Base-by-base conservation (phyloP, 2,329 filamentous ascomycete genomes). In the Zalaria sp. region DNA sequence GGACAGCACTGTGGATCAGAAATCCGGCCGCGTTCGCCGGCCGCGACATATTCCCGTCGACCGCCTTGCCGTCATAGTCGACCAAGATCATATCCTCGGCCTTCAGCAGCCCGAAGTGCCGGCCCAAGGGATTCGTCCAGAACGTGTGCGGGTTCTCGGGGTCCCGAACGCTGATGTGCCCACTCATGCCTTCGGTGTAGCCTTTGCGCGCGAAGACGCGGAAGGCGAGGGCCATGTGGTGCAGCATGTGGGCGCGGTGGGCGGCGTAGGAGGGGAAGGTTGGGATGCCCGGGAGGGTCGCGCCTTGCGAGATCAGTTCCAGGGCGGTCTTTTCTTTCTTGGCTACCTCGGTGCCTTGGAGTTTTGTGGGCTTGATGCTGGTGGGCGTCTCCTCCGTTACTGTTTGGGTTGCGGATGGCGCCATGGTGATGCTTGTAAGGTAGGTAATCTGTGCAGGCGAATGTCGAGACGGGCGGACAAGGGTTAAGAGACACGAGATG, bases 1-100 rank as follows among this genome's bases (percentile, higher is more conserved):
- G 80, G 7, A 85, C 65, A 25, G 77, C 79, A 5, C 70, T 71
- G 60, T 85, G 81, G 49, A 86, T 85, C 47, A 77, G 62, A 54
- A 80, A 83, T 4, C 80, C 81, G 0, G 80, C 77, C 3, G 73
- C 71, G 56, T 85, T 85, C 37, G 72, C 71, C 2, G 79, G 73
- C 28, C 71, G 65, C 9, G 59, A 68, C 44, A 63, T 67, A 51
- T 80, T 79, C 1, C 79, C 79, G 10, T 75, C 77, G 4, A 81
- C 69, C 6, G 79, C 68, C 10, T 71, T 69, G n/a, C 79, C 80
- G 7, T 70, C 57, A 41, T 75, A 66, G 47, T 83, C 72, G 2
- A 83, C 68, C 35, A 79, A 70, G 38, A 83, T 73, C 71, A 83
- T 77, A 53, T 83, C 79, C 1, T 67, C 71, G 1, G 77, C 75